Conservation (phyloP, 2,329 filamentous ascomycete genomes). For the Apiospora saccharicola region DNA sequence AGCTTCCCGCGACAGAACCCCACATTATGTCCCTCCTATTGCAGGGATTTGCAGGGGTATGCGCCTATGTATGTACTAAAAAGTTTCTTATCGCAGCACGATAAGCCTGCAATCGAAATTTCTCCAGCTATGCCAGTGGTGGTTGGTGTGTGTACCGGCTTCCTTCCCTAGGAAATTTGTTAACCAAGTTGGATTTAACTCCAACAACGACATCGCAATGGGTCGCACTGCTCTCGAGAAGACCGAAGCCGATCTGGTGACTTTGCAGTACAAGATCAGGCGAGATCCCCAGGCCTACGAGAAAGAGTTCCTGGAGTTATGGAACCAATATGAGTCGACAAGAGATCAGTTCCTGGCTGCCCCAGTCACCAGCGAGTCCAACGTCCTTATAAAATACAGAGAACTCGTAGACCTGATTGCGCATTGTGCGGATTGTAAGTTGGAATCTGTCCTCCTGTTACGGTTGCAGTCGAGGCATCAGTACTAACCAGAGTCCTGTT, state of each 20-base stretch:
- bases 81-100: constrained; percentile 18
- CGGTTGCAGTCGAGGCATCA: neutral
- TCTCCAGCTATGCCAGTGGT: constrained; percentile 6
- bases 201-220: constrained; percentile 53
- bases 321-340: constrained; percentile 89
- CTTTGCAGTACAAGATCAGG: constrained; percentile 89
- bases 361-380: constrained; percentile 78
- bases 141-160: neutral
- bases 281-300: constrained; percentile 88
- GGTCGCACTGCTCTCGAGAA: constrained; percentile 94
- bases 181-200: constrained; percentile 11
- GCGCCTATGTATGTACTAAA: constrained; percentile 1
- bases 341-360: constrained; percentile 90
- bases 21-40: neutral
- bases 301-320: constrained; percentile 88
- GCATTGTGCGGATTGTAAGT: constrained; percentile 79
- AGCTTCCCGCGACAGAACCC: neutral
- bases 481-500: neutral
- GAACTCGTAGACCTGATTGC: constrained; percentile 94
- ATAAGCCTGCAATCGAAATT: constrained; percentile 16
- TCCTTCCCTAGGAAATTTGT: neutral
- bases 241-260: constrained; percentile 90
- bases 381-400: constrained; percentile 82
- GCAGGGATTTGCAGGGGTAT: constrained; percentile 5
- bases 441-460: neutral